Conservation (phyloP, 2,329 filamentous ascomycete species). For the Aplosporella prunicola region DNA sequence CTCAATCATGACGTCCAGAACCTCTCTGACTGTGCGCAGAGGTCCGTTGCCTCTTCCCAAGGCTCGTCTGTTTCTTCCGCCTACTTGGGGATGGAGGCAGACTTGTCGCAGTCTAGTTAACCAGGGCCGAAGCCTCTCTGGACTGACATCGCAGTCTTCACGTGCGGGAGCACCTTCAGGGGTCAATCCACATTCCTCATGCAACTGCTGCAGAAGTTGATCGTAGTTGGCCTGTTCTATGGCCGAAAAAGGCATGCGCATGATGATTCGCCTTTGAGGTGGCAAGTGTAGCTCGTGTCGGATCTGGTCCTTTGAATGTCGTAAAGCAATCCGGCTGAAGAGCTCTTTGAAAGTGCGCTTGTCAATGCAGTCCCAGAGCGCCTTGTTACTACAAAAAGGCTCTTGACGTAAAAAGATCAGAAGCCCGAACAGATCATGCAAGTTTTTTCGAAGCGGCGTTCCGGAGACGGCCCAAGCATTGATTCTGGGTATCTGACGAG, state of each 20-base stretch:
- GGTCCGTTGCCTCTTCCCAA: slow-evolving; percentile 54
- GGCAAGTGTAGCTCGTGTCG: slow-evolving; percentile 72
- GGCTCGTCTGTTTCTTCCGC: slow-evolving; percentile 53
- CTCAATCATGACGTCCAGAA: slow-evolving; percentile 85
- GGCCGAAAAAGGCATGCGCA: slow-evolving; percentile 81
- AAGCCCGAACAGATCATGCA: slow-evolving; percentile 70
- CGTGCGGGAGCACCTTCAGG: slow-evolving; percentile 51
- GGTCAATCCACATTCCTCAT: slow-evolving; percentile 57
- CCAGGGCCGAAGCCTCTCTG: slow-evolving; percentile 71
- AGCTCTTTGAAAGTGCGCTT: slow-evolving; percentile 57
- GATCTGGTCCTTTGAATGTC: slow-evolving; percentile 77
- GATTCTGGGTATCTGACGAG: slow-evolving; percentile 66
- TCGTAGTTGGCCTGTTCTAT: slow-evolving; percentile 87
- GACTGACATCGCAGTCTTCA: slow-evolving; percentile 51
- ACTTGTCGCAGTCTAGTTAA: slow-evolving; percentile 70
- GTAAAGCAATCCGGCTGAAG: slow-evolving; percentile 63
- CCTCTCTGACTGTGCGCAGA: slow-evolving; percentile 73
- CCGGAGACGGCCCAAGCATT: slow-evolving; percentile 91
- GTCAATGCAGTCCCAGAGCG: slow-evolving; percentile 62
- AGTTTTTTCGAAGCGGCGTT: slow-evolving; percentile 74
- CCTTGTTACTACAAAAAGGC: slow-evolving; percentile 57
- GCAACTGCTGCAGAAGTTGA: slow-evolving; percentile 66
- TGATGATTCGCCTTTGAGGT: slow-evolving; percentile 72
- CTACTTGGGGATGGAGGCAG: slow-evolving; percentile 77
- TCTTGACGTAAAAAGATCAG: slow-evolving; percentile 71